phyloP scores from a whole-genome alignment of 2,329 filamentous ascomycete species.

The Apiospora pterosperma region DNA sequence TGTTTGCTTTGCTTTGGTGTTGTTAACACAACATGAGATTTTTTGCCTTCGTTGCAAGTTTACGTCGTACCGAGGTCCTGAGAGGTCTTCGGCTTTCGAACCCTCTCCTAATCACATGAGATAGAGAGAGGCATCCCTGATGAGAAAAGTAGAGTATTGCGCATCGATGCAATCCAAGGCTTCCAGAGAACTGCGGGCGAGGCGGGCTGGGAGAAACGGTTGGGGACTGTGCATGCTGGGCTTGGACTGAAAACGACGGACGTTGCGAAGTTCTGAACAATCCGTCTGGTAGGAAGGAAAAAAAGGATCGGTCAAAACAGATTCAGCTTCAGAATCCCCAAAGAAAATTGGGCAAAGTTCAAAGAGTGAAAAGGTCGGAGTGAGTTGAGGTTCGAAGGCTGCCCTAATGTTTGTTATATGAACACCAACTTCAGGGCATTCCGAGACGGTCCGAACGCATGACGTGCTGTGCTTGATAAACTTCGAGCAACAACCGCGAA shows the following conservation, averaged over 20 bases:
- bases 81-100: neutral
- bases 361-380: neutral
- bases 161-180: neutral
- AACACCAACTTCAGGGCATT: neutral
- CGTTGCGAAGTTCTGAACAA: neutral
- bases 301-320: neutral
- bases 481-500: neutral
- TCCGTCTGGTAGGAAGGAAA: too few species aligned
- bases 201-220: neutral
- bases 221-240: neutral
- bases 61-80: neutral
- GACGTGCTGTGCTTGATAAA: neutral
- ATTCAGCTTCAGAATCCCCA: neutral
- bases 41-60: neutral
- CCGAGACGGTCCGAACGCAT: neutral
- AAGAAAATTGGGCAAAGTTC: slow-evolving; percentile 1
- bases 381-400: neutral
- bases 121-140: neutral
- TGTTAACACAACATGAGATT: neutral
- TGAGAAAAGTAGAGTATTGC: too few species aligned
- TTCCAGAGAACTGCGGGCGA: neutral
- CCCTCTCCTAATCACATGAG: neutral
- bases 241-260: neutral
- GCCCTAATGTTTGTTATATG: neutral
- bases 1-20: neutral